Percentiles rank a stretch among this genome's conserved stretches.
These are phyloP conservation scores for Kodamaea nitidulidarum DNA, from an alignment of 805 yeast genomes.

Conservation along the genomic window DNA sequence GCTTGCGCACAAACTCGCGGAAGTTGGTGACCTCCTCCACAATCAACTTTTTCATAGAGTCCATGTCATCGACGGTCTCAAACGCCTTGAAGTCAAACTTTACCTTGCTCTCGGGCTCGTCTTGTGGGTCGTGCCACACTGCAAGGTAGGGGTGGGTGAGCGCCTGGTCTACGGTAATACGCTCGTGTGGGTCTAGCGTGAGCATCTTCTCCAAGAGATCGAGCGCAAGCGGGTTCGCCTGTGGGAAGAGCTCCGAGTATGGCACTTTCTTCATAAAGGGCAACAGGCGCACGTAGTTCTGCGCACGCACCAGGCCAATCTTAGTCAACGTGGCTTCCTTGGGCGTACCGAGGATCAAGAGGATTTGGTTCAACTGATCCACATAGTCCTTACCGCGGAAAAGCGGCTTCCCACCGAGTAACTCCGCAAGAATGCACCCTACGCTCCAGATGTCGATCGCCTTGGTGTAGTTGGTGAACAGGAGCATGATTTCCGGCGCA, in stretches of 20 bases:
- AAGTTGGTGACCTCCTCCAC: constrained; percentile 74
- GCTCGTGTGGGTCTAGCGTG: constrained; percentile 77
- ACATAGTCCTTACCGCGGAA: constrained; percentile 96
- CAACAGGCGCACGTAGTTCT: constrained; percentile 81
- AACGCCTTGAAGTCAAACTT: constrained; percentile 81
- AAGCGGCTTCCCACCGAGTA: constrained; percentile 84
- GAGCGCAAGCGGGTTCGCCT: constrained; percentile 82
- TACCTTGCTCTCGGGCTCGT: constrained; percentile 78
- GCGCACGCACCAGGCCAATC: constrained; percentile 81
- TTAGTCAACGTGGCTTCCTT: constrained; percentile 44
- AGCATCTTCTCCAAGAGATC: constrained; percentile 68
- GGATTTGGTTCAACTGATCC: constrained; percentile 85
- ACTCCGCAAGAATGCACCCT: constrained; percentile 93
- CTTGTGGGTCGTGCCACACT: constrained; percentile 80
- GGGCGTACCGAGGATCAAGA: constrained; percentile 90
- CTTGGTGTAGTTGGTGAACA: constrained; percentile 90
- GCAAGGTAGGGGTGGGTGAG: constrained; percentile 82
- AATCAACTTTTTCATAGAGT: constrained; percentile 69
- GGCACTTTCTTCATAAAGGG: constrained; percentile 80
- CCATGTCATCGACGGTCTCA: constrained; percentile 79
- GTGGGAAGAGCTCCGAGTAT: constrained; percentile 67
- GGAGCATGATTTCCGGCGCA: constrained; percentile 96
- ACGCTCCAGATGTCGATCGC: constrained; percentile 98
- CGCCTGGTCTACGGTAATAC: constrained; percentile 88
- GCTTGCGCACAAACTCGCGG: constrained; percentile 77